Conservation (phyloP, 495 filamentous ascomycete genomes). For the Talaromyces ruber region DNA sequence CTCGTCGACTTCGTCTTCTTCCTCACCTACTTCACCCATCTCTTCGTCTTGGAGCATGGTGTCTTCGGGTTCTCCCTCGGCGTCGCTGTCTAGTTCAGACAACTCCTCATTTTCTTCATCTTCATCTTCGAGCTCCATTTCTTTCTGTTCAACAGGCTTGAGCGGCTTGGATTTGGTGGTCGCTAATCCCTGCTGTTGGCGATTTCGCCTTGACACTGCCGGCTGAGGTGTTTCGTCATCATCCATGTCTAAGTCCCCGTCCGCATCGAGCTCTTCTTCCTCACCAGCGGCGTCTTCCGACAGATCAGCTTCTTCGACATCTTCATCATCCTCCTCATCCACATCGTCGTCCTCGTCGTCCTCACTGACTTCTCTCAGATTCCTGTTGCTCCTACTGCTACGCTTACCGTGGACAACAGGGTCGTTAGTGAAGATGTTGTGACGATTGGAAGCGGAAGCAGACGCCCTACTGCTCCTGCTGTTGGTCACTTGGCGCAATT, state of each 20-base stretch:
- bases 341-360: conserved; percentile 41
- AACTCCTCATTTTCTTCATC: conserved; percentile 43
- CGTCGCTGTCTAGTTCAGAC: conserved; percentile 39
- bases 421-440: conserved; percentile 43
- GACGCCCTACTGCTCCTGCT: conserved; percentile 22
- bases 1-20: conserved; percentile 37
- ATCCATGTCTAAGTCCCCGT: conserved; percentile 51
- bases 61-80: conserved; percentile 42
- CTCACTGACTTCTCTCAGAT: conserved; percentile 56
- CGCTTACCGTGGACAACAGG: conserved; percentile 55
- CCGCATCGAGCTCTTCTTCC: conserved; percentile 48
- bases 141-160: conserved; percentile 51
- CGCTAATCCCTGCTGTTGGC: conserved; percentile 15
- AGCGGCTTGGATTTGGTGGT: conserved; percentile 25
- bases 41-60: conserved; percentile 28
- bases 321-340: conserved; percentile 38
- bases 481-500: conserved; percentile 68
- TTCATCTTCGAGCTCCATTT: conserved; percentile 46
- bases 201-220: conserved; percentile 24
- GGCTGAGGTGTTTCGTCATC: conserved; percentile 41
- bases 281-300: conserved; percentile 48
- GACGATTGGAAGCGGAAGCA: conserved; percentile 16
- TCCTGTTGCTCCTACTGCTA: conserved; percentile 57
- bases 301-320: conserved; percentile 48
- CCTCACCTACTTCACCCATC: conserved; percentile 16